Conservation (phyloP, 805 yeast species). For the Starmera quercuum region DNA sequence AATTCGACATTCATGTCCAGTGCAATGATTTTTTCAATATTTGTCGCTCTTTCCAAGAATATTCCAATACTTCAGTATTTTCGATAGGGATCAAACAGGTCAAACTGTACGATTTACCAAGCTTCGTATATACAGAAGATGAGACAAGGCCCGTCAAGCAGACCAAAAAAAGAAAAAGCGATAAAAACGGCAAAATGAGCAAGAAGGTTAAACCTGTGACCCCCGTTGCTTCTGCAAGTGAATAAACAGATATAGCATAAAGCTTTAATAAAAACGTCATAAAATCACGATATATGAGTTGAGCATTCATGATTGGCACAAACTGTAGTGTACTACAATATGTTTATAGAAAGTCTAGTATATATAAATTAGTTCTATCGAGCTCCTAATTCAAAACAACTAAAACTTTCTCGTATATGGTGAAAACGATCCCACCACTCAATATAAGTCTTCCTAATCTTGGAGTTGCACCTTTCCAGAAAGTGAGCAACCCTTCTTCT, state of each 20-base stretch:
- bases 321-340: too few species aligned
- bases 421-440: slow-evolving; percentile 96
- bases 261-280: too few species aligned
- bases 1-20: slow-evolving; percentile 80
- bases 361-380: neutral
- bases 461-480: slow-evolving; percentile 99
- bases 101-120: slow-evolving; percentile 74
- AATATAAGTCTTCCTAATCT: slow-evolving; percentile 84
- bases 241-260: too few species aligned
- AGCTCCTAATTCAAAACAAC: slow-evolving; percentile 21
- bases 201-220: slow-evolving; percentile 28
- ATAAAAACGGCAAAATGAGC: slow-evolving; percentile 26
- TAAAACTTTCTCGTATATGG: slow-evolving; percentile 88
- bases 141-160: slow-evolving; percentile 67
- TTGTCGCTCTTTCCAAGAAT: slow-evolving; percentile 70
- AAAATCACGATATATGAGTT: too few species aligned
- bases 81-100: slow-evolving; percentile 65
- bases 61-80: slow-evolving; percentile 44
- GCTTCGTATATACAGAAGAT: slow-evolving; percentile 74
- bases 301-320: too few species aligned
- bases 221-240: slow-evolving; percentile 1
- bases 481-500: slow-evolving; percentile 84
- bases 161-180: slow-evolving; percentile 42
- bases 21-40: slow-evolving; percentile 82
- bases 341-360: too few species aligned